Percentiles rank a stretch among this genome's conserved stretches.
Conservation (phyloP, 305 asterid species). For the Euphrasia arctica region DNA sequence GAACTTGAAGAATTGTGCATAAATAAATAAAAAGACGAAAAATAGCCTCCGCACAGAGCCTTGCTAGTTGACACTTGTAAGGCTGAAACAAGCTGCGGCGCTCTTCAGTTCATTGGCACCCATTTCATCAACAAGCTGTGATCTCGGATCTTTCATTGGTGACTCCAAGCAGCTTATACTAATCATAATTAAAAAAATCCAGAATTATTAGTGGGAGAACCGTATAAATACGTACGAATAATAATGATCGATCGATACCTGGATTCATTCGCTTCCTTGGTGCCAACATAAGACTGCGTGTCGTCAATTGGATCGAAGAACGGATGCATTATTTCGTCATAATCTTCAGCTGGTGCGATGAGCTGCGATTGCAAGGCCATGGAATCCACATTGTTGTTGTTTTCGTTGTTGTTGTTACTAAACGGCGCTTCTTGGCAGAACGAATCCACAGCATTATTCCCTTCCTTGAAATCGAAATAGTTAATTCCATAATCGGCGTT, state of each 20-base stretch:
- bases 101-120: slow-evolving; percentile 71
- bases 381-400: slow-evolving; percentile 33
- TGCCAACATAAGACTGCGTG: slow-evolving; percentile 62
- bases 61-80: slow-evolving; percentile 57
- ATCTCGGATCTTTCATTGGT: slow-evolving; percentile 48
- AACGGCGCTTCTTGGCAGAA: slow-evolving; percentile 48
- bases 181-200: not conserved
- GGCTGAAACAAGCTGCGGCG: slow-evolving; percentile 80
- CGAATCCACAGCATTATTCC: slow-evolving; percentile 34
- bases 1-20: not conserved
- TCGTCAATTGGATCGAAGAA: slow-evolving; percentile 67
- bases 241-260: slow-evolving; percentile 39
- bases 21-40: not conserved
- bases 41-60: not conserved
- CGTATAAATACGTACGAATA: not conserved
- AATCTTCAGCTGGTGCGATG: slow-evolving; percentile 43
- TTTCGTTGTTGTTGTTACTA: slow-evolving; percentile 26
- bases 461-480: slow-evolving; percentile 49
- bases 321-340: slow-evolving; percentile 58
- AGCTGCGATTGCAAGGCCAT: slow-evolving; percentile 46
- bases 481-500: slow-evolving; percentile 31
- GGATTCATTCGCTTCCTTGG: slow-evolving; percentile 66
- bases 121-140: slow-evolving; percentile 53
- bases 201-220: not conserved
- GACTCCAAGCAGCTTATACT: slow-evolving; percentile 61